A percentile compares a stretch with the other conserved stretches of the same genome.
These are phyloP conservation scores for Malbranchea zuffiana DNA, from an alignment of 2,329 filamentous ascomycete species.

Conservation along the genomic window DNA sequence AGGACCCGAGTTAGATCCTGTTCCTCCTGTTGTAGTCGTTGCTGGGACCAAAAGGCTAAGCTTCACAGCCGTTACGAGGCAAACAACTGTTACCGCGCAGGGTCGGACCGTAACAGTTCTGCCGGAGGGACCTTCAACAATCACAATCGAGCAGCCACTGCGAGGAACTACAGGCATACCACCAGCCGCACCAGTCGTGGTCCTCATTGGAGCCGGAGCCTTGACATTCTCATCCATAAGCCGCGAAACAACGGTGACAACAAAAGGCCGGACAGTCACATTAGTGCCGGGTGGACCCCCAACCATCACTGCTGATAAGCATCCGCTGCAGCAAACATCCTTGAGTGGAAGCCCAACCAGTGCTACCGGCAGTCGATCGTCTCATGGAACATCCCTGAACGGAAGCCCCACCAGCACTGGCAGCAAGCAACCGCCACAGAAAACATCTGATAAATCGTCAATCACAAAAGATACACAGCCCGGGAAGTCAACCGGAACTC, in stretches of 20 bases:
- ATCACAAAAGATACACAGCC: too few species aligned
- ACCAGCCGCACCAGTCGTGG: constrained; percentile 4
- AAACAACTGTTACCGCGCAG: constrained; percentile 7
- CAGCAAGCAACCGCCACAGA: background rate
- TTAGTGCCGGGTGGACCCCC: constrained; percentile 1
- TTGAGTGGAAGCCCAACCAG: too few species aligned
- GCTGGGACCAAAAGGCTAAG: constrained; percentile 3
- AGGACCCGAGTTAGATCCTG: background rate
- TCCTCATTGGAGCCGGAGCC: constrained; percentile 5
- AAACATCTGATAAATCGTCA: background rate
- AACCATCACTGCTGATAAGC: constrained; percentile 4
- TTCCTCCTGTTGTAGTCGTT: background rate
- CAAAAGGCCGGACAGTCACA: constrained; percentile 6
- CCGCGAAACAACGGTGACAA: constrained; percentile 7
- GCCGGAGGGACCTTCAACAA: constrained; percentile 7
- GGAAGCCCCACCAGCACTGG: too few species aligned
- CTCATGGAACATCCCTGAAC: too few species aligned
- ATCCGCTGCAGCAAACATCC: background rate
- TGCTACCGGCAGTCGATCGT: too few species aligned
- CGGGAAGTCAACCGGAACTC: constrained; percentile 5
- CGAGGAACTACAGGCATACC: background rate
- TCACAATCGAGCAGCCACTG: background rate
- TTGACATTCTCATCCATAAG: constrained; percentile 6
- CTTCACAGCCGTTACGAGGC: background rate
- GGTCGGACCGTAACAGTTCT: constrained; percentile 2